Evolutionary conservation across 1,284 basidiomycete species (phyloP).

Genomic region (Rhodotorula sp.): DNA sequence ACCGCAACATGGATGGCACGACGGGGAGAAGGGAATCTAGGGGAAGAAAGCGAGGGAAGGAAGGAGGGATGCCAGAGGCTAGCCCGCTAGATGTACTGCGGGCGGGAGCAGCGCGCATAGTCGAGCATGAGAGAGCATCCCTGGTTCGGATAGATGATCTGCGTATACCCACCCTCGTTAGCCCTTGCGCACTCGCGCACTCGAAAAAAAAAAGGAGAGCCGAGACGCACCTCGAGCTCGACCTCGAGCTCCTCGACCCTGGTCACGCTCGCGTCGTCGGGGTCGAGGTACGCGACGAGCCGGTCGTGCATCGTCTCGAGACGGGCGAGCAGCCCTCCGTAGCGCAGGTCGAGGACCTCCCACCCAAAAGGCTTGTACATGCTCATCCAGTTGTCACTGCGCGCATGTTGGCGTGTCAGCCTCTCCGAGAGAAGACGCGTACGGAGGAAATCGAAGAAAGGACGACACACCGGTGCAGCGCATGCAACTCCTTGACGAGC

Average conservation of each 20-base stretch:
- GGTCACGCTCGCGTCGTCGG: conserved; percentile 15
- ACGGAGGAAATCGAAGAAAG: not conserved
- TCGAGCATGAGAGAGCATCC: conserved; percentile 39
- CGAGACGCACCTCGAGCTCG: conserved; percentile 31
- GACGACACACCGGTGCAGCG: conserved; percentile 48
- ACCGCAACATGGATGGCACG: too few relatives aligned
- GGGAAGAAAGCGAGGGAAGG: too few relatives aligned
- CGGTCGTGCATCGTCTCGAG: conserved; percentile 50
- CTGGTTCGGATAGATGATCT: conserved; percentile 23
- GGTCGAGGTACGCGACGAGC: conserved; percentile 39
- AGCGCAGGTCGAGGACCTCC: conserved; percentile 49
- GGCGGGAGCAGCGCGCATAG: conserved; percentile 33
- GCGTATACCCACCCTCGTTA: not conserved
- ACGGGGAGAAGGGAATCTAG: too few relatives aligned
- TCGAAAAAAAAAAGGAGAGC: not conserved
- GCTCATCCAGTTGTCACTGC: conserved; percentile 34
- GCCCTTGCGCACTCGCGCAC: not conserved
- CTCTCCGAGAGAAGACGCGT: not conserved
- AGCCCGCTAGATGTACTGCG: conserved; percentile 27
- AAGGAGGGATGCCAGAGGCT: too few relatives aligned
- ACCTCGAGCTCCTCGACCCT: conserved; percentile 43
- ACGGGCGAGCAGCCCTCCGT: conserved; percentile 50
- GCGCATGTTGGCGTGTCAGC: not conserved
- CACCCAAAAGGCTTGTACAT: conserved; percentile 40
- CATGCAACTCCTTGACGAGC: conserved; percentile 46